These are phyloP conservation scores for Chaetomiaceae sp. DNA, from an alignment of 2,329 filamentous ascomycete species.

Conservation along the genomic window DNA sequence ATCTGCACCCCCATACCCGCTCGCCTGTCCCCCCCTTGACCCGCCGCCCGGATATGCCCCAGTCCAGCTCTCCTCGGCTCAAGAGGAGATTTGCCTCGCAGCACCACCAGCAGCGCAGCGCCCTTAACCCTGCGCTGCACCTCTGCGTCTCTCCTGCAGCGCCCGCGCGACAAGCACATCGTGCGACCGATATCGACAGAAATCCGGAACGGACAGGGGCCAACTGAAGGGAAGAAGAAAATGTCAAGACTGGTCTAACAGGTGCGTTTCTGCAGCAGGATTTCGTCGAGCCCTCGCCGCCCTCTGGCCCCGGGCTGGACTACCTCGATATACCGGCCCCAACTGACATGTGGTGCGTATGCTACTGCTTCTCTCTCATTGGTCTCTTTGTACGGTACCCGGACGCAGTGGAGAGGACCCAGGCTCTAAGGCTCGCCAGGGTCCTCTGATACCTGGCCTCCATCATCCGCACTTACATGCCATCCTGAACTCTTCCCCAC, in stretches of 20 bases:
- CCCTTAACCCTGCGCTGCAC: no score
- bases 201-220: background rate
- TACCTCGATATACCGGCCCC: slow-evolving; percentile 47
- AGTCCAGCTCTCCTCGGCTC: background rate
- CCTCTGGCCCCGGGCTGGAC: slow-evolving; percentile 43
- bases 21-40: slow-evolving; percentile 7
- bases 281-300: slow-evolving; percentile 46
- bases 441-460: slow-evolving; percentile 13
- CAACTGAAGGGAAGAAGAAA: background rate
- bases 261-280: slow-evolving; percentile 38
- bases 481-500: slow-evolving; percentile 16
- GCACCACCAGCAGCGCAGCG: background rate
- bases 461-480: slow-evolving; percentile 19
- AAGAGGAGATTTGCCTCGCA: slow-evolving; percentile 6
- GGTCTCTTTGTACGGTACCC: slow-evolving; percentile 8
- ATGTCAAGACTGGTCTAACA: slow-evolving; percentile 27
- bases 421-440: no score
- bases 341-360: slow-evolving; percentile 51
- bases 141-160: no score
- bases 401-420: background rate
- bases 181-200: no score
- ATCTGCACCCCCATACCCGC: slow-evolving; percentile 9
- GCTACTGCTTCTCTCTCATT: slow-evolving; percentile 15
- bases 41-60: slow-evolving; percentile 4
- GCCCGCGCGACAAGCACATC: no score